Percentiles rank a stretch among this genome's conserved stretches.
phyloP scores from a whole-genome alignment of 495 filamentous ascomycete genomes.

The Hyphodiscus hymeniophilus region DNA sequence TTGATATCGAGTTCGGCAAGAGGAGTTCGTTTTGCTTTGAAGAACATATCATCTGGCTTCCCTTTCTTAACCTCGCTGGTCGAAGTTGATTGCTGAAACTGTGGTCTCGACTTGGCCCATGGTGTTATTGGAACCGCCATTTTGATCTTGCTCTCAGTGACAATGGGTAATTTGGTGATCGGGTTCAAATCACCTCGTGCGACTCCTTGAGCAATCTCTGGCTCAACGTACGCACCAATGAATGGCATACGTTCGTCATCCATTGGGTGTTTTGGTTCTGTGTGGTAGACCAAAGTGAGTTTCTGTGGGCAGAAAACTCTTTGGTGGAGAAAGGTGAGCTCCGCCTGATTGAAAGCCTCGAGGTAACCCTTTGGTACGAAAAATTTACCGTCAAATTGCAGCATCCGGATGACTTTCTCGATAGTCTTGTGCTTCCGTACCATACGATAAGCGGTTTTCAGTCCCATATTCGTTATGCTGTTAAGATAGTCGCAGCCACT shows the following conservation, averaged over 20 bases:
- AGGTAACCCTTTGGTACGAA: conserved; percentile 72
- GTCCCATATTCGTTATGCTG: conserved; percentile 72
- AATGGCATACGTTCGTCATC: conserved; percentile 62
- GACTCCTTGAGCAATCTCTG: conserved; percentile 62
- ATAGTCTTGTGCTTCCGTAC: conserved; percentile 82
- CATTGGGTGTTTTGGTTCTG: conserved; percentile 48
- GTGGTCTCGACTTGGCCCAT: conserved; percentile 8
- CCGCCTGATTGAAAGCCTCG: conserved; percentile 70
- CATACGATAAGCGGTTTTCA: conserved; percentile 88
- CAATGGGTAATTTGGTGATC: conserved; percentile 70
- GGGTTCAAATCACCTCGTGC: conserved; percentile 83
- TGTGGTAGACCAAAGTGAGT: conserved; percentile 63
- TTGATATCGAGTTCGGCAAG: conserved; percentile 85
- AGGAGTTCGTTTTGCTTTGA: conserved; percentile 66
- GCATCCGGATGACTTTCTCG: conserved; percentile 69
- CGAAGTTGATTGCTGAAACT: conserved; percentile 29
- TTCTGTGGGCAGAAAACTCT: conserved; percentile 81
- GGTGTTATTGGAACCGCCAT: conserved; percentile 23
- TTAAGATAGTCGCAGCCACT: conserved; percentile 97
- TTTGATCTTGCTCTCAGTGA: conserved; percentile 33
- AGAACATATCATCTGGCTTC: conserved; percentile 68
- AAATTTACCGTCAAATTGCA: conserved; percentile 81
- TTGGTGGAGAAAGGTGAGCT: conserved; percentile 88
- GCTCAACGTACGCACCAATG: conserved; percentile 65
- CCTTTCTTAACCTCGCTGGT: conserved; percentile 49